Percentiles rank a stretch among this genome's conserved stretches.
These are phyloP conservation scores for Thelephora ganbajun DNA, from an alignment of 768 basidiomycete species.

Conservation along the genomic window DNA sequence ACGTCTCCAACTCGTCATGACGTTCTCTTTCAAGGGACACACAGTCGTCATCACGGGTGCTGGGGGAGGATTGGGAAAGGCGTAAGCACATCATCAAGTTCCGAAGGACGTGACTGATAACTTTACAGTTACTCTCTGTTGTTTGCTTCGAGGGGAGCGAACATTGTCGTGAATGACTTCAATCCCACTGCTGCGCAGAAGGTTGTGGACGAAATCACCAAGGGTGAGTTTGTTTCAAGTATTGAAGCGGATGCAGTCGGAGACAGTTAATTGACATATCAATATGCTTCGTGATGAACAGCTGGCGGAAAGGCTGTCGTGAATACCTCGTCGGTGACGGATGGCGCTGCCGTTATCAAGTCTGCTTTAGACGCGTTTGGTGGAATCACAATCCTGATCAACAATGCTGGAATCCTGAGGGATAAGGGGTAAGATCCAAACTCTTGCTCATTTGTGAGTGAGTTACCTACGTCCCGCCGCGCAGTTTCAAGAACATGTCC, in stretches of 20 bases:
- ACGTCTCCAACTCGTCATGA: neutral
- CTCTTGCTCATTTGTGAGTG: neutral
- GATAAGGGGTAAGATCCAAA: conserved; percentile 49
- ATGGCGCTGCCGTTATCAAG: conserved; percentile 78
- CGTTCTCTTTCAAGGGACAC: conserved; percentile 68
- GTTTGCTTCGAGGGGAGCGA: conserved; percentile 88
- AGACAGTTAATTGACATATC: neutral
- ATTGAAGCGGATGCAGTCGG: neutral
- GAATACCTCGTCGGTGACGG: conserved; percentile 77
- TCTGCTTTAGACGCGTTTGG: conserved; percentile 81
- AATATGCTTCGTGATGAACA: conserved; percentile 15
- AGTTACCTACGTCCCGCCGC: neutral
- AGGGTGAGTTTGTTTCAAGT: conserved; percentile 35
- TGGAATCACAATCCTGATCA: conserved; percentile 73
- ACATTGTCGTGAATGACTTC: conserved; percentile 93
- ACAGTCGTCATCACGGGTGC: conserved; percentile 94
- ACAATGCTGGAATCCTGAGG: conserved; percentile 88
- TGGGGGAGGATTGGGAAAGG: conserved; percentile 86
- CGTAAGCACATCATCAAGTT: conserved; percentile 35
- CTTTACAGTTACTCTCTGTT: conserved; percentile 66
- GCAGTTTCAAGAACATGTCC: conserved; percentile 92
- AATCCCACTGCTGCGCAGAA: conserved; percentile 78
- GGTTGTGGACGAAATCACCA: conserved; percentile 79
- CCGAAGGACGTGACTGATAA: neutral
- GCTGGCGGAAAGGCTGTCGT: conserved; percentile 83